phyloP scores from a whole-genome alignment of 75 land plant species.

The Chamaecyparis obtusa region DNA sequence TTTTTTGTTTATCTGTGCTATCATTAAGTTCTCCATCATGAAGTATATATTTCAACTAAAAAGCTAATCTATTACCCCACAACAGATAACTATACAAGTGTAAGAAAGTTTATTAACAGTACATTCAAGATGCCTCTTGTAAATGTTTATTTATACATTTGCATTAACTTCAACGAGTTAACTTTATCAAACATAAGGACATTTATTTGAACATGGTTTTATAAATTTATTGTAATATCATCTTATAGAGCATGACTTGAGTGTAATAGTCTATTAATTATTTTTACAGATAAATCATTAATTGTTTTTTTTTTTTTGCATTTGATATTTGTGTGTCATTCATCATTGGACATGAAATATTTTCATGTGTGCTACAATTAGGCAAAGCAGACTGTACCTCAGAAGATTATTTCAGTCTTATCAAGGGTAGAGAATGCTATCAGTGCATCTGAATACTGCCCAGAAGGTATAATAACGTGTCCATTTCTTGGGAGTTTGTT shows the following conservation, averaged over 20 bases:
- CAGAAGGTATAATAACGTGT: conserved; percentile 8
- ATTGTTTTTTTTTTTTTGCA: background rate
- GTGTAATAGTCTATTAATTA: background rate
- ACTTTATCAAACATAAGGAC: background rate
- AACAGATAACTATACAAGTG: background rate
- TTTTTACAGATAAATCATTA: background rate
- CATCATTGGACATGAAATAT: conserved; percentile 10
- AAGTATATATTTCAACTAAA: background rate
- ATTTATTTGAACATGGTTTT: background rate
- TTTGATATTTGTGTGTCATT: background rate
- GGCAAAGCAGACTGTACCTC: conserved; percentile 30
- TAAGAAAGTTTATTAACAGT: background rate
- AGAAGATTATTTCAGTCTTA: conserved; percentile 24
- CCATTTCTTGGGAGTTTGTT: background rate
- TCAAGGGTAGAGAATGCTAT: conserved; percentile 18
- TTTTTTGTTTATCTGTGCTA: too few relatives aligned
- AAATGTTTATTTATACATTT: background rate
- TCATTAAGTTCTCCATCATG: too few relatives aligned
- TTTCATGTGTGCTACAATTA: conserved; percentile 1
- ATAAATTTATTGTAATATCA: too few relatives aligned
- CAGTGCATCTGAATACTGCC: conserved; percentile 13
- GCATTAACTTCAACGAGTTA: background rate
- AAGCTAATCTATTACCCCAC: background rate
- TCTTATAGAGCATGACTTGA: background rate
- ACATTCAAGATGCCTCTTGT: background rate